A percentile compares a stretch with the other conserved stretches of the same genome.
Conservation (phyloP, 768 basidiomycete genomes). For the Rhizopogon rudus region DNA sequence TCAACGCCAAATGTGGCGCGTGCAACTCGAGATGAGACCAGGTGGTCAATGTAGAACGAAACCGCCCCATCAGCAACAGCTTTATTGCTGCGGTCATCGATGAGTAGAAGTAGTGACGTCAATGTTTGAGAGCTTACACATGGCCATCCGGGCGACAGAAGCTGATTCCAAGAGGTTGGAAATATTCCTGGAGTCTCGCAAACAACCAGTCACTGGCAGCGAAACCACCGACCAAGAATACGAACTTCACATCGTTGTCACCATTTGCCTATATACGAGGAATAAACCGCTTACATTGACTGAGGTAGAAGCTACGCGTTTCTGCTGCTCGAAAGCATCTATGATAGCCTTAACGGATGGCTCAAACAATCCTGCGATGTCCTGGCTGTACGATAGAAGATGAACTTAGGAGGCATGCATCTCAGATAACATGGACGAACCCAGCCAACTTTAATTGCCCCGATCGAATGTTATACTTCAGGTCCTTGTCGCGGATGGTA, state of each 20-base stretch:
- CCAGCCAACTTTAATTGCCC: conserved; percentile 34
- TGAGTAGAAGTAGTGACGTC: neutral
- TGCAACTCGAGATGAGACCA: too few species aligned
- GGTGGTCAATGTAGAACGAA: too few species aligned
- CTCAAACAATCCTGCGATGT: conserved; percentile 37
- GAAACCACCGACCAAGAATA: conserved; percentile 52
- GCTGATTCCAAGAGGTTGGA: conserved; percentile 31
- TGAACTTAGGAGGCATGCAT: neutral
- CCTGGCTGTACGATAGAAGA: conserved; percentile 16
- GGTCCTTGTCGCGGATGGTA: conserved; percentile 28
- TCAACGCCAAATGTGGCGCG: conserved; percentile 34
- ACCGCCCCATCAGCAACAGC: neutral
- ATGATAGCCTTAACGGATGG: conserved; percentile 33
- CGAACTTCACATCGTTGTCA: conserved; percentile 13
- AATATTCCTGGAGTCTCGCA: conserved; percentile 30
- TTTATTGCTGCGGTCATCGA: conserved; percentile 9
- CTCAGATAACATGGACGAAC: conserved; percentile 14
- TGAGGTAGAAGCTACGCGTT: conserved; percentile 10
- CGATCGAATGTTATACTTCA: conserved; percentile 25
- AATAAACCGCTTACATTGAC: conserved; percentile 23
- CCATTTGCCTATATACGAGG: neutral
- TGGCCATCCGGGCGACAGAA: conserved; percentile 45
- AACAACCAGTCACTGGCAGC: conserved; percentile 45
- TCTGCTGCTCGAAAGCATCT: conserved; percentile 28
- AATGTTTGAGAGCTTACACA: conserved; percentile 30